Percentiles rank a stretch among this genome's conserved stretches.
These are phyloP conservation scores for Graphilbum fragrans DNA, from an alignment of 2,329 filamentous ascomycete species.

Conservation along the genomic window DNA sequence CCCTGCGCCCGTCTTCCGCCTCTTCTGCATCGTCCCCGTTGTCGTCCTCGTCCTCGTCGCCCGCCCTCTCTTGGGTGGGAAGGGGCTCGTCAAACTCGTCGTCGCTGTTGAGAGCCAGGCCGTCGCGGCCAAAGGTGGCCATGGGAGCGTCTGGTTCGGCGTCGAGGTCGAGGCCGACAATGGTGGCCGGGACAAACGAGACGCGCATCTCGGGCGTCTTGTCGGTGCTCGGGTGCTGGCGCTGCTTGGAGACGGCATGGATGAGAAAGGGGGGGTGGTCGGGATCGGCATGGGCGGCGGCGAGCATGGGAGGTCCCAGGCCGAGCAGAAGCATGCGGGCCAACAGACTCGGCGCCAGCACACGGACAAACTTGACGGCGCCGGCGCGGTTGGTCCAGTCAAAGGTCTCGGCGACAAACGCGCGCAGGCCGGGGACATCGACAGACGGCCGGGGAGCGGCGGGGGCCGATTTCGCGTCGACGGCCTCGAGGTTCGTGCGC, in stretches of 20 bases:
- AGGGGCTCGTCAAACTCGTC: slow-evolving; percentile 39
- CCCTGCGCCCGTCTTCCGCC: not conserved
- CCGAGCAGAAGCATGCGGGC: slow-evolving; percentile 34
- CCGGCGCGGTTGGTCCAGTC: slow-evolving; percentile 73
- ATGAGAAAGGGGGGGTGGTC: slow-evolving; percentile 30
- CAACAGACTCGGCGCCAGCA: slow-evolving; percentile 66
- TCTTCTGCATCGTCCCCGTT: slow-evolving; percentile 14
- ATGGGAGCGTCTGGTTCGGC: slow-evolving; percentile 40
- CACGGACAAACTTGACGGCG: slow-evolving; percentile 73
- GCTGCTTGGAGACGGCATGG: slow-evolving; percentile 51
- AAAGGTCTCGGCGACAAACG: slow-evolving; percentile 68
- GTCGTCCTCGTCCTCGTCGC: slow-evolving; percentile 10
- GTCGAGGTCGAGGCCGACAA: slow-evolving; percentile 68
- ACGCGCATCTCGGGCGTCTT: slow-evolving; percentile 65
- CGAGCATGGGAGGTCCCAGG: slow-evolving; percentile 8
- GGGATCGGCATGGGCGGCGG: not conserved
- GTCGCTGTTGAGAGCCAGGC: slow-evolving; percentile 51
- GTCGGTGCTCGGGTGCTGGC: slow-evolving; percentile 64
- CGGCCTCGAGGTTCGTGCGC: slow-evolving; percentile 45
- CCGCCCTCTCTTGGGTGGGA: slow-evolving; percentile 10
- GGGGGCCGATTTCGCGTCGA: not conserved
- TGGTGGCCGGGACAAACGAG: slow-evolving; percentile 60
- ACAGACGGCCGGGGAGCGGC: slow-evolving; percentile 26
- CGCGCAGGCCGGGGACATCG: slow-evolving; percentile 54
- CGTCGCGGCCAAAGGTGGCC: slow-evolving; percentile 35